Conservation (phyloP, 169 alveolate species). For the Toxoplasma gondii region DNA sequence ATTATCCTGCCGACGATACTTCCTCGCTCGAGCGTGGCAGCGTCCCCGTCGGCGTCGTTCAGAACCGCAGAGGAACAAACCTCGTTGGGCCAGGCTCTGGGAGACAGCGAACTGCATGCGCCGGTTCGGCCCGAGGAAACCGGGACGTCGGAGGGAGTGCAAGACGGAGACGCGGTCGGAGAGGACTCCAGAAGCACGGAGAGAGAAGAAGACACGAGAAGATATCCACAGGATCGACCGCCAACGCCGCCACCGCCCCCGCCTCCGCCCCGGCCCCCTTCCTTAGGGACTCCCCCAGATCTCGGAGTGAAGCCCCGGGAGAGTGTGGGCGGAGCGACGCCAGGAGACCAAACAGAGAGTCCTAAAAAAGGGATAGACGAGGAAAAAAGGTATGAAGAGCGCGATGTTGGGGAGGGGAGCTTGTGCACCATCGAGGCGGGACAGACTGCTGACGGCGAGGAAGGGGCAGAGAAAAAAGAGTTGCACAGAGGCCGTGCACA, state of each 20-base stretch:
- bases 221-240: neutral
- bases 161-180: neutral
- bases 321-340: neutral
- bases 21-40: neutral
- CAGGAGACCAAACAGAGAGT: neutral
- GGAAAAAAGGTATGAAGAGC: neutral
- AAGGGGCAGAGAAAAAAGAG: neutral
- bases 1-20: slow-evolving; percentile 13
- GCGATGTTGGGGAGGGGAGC: neutral
- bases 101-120: neutral
- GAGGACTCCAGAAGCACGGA: neutral
- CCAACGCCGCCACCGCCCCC: slow-evolving; percentile 20
- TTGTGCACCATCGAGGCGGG: neutral
- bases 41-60: slow-evolving; percentile 16
- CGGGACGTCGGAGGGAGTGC: neutral
- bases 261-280: neutral
- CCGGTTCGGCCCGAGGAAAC: neutral
- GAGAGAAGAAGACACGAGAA: neutral
- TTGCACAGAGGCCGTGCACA: neutral
- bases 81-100: neutral
- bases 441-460: neutral
- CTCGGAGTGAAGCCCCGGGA: neutral
- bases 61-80: neutral
- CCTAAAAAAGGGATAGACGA: neutral
- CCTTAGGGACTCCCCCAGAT: neutral